Evolutionary conservation across 495 filamentous ascomycete genomes (phyloP).

Genomic region (Talaromyces liani): DNA sequence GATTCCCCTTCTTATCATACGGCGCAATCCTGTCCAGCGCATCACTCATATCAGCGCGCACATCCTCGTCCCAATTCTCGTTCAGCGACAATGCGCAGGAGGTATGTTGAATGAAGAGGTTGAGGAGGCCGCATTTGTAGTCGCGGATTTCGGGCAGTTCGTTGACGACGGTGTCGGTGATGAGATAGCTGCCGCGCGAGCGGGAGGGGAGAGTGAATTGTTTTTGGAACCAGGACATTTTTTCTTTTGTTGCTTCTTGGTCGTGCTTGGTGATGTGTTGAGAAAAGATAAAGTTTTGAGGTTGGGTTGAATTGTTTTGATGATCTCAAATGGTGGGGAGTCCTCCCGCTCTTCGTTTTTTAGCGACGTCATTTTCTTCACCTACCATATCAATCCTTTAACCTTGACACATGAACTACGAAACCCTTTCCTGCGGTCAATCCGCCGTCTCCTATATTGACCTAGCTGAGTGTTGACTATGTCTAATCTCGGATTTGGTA

Average conservation of each 20-base stretch:
- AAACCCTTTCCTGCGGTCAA: too few relatives aligned
- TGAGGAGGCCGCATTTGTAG: conserved; percentile 81
- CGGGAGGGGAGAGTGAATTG: conserved; percentile 64
- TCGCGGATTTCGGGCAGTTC: conserved; percentile 65
- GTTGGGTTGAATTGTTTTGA: not conserved
- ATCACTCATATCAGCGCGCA: conserved; percentile 84
- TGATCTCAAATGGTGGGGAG: conserved; percentile 1
- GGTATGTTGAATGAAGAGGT: conserved; percentile 89
- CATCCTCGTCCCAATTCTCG: conserved; percentile 89
- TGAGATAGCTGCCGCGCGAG: conserved; percentile 79
- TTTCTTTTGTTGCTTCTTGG: conserved; percentile 6
- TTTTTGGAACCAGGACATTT: conserved; percentile 75
- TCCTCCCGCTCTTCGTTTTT: not conserved
- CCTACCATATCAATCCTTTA: too few relatives aligned
- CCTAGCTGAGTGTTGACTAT: too few relatives aligned
- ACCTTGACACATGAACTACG: too few relatives aligned
- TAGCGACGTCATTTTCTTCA: not conserved
- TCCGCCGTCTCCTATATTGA: too few relatives aligned
- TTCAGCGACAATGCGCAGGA: conserved; percentile 80
- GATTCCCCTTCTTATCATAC: conserved; percentile 58
- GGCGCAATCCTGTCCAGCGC: conserved; percentile 83
- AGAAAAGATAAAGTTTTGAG: not conserved
- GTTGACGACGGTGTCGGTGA: conserved; percentile 64
- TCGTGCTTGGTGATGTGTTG: not conserved
- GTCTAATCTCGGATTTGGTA: too few relatives aligned